A percentile compares a stretch with the other conserved stretches of the same genome.
These are phyloP conservation scores for Syzygium oleosum DNA, from an alignment of 345 rosid genomes.

Conservation along the genomic window DNA sequence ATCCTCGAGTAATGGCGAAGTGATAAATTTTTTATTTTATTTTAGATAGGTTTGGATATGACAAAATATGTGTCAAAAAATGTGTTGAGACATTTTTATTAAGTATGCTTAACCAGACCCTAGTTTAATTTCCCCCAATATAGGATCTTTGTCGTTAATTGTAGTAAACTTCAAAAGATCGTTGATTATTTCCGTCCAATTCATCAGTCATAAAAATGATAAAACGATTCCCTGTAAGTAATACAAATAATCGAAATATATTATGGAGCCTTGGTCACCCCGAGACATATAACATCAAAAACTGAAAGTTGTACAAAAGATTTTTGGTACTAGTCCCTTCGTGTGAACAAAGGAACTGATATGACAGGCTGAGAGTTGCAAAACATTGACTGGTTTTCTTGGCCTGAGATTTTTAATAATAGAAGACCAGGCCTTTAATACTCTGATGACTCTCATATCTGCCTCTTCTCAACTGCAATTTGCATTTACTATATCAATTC, in stretches of 20 bases:
- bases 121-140: rapidly evolving
- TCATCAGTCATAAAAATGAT: too few relatives aligned
- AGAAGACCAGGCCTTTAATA: slow-evolving; percentile 7
- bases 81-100: too few relatives aligned
- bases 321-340: not conserved
- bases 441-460: slow-evolving; percentile 8
- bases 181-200: not conserved
- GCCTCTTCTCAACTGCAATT: slow-evolving; percentile 5
- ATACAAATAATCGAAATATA: too few relatives aligned
- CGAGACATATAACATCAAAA: not conserved
- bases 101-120: not conserved
- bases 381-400: not conserved
- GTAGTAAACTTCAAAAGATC: not conserved
- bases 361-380: not conserved
- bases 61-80: too few relatives aligned
- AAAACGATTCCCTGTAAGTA: not conserved
- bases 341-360: not conserved
- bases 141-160: not conserved
- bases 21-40: too few relatives aligned
- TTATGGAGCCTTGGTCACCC: too few relatives aligned
- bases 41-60: too few relatives aligned
- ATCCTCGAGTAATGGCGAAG: too few relatives aligned
- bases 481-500: slow-evolving; percentile 18
- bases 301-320: not conserved
- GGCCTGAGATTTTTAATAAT: not conserved